Evolutionary conservation across 208 protist species (phyloP).

Genomic region (Acanthamoeba royreba): DNA sequence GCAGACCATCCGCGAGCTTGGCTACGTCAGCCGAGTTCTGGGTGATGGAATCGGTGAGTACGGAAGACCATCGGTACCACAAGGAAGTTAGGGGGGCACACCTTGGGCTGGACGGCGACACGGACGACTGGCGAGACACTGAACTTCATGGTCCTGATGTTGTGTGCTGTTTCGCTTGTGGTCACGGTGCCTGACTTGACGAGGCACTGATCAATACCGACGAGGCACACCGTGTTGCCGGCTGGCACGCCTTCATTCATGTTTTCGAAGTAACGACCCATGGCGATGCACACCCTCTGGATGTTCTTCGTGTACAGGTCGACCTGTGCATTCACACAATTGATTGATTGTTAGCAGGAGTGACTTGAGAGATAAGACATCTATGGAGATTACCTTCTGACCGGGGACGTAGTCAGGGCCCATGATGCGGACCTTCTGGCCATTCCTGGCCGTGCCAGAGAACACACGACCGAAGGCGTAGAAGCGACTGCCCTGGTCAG

Average conservation of each 20-base stretch:
- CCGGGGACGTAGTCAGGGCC: conserved; percentile 97
- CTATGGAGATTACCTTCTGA: conserved; percentile 91
- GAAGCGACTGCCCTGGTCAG: conserved; percentile 95
- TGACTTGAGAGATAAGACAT: conserved; percentile 39
- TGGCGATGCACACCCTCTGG: conserved; percentile 95
- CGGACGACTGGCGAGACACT: conserved; percentile 98
- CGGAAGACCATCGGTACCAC: too few relatives aligned
- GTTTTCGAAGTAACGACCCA: conserved; percentile 95
- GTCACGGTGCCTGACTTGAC: conserved; percentile 98
- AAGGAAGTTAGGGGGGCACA: not conserved
- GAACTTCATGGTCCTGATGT: conserved; percentile 98
- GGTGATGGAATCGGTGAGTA: conserved; percentile 59
- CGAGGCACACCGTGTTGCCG: conserved; percentile 97
- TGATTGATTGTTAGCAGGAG: not conserved
- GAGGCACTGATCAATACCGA: conserved; percentile 99
- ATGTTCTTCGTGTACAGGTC: conserved; percentile 92
- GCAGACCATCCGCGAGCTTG: conserved; percentile 97
- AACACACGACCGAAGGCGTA: conserved; percentile 97
- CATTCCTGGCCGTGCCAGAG: conserved; percentile 88
- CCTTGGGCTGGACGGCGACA: conserved; percentile 94
- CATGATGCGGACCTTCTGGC: conserved; percentile 97
- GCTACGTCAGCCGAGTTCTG: conserved; percentile 94
- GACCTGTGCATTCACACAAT: too few relatives aligned
- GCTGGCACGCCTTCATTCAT: conserved; percentile 94
- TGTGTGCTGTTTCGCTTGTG: conserved; percentile 72